These are phyloP conservation scores for Artemisia tridentata DNA, from an alignment of 129 eudicot genomes.

Conservation along the genomic window DNA sequence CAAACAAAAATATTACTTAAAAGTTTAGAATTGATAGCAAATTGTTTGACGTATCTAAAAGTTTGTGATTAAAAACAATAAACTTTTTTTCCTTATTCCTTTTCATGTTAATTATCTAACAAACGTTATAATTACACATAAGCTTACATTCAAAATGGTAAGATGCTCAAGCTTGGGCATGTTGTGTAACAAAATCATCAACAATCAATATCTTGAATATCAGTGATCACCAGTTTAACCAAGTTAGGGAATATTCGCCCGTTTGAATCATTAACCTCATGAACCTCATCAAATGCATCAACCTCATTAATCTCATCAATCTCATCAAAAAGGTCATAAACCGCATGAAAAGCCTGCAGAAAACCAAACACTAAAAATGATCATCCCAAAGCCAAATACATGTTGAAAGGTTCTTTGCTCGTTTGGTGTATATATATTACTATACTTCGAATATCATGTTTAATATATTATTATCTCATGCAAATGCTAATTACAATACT, in stretches of 20 bases:
- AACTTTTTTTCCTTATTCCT: neutral
- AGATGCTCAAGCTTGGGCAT: slow-evolving; percentile 37
- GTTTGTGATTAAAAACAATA: neutral
- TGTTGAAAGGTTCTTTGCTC: too few relatives aligned
- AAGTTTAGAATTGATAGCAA: neutral
- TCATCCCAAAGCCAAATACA: neutral
- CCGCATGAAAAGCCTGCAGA: slow-evolving; percentile 18
- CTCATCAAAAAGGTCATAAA: too few relatives aligned
- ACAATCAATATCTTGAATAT: neutral
- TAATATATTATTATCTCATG: neutral
- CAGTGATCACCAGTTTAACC: slow-evolving; percentile 22
- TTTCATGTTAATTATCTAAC: neutral
- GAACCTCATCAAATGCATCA: too few relatives aligned
- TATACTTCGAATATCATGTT: neutral
- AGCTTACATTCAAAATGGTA: slow-evolving; percentile 28
- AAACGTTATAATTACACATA: neutral
- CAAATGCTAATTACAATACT: neutral
- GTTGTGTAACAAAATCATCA: slow-evolving; percentile 1
- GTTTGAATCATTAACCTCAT: neutral
- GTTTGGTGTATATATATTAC: too few relatives aligned
- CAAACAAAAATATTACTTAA: neutral
- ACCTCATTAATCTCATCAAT: neutral
- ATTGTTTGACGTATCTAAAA: neutral
- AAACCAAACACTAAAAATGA: slow-evolving; percentile 8
- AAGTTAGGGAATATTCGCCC: slow-evolving; percentile 24